Percentiles rank a stretch among this genome's conserved stretches.
These are phyloP conservation scores for Diutina neorugosa DNA, from an alignment of 1,139 yeast genomes.

Conservation along the genomic window DNA sequence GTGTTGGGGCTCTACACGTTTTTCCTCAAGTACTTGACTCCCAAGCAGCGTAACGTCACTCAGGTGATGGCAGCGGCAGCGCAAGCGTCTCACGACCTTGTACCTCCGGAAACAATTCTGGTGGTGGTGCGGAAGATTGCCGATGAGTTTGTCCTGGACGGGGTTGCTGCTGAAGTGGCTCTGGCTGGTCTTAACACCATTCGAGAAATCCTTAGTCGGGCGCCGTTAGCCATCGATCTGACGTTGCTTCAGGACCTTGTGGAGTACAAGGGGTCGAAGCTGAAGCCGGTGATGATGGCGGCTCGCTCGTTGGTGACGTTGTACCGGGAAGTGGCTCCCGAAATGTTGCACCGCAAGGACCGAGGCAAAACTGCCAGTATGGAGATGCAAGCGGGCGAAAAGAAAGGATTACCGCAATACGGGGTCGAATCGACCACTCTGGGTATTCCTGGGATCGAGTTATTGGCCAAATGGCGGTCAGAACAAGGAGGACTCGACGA, in stretches of 20 bases:
- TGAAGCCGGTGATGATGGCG: conserved; percentile 90
- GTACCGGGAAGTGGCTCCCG: conserved; percentile 92
- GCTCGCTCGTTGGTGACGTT: conserved; percentile 80
- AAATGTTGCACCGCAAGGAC: conserved; percentile 80
- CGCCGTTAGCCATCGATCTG: conserved; percentile 86
- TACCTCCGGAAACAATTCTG: conserved; percentile 83
- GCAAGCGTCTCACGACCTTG: conserved; percentile 91
- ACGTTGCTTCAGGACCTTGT: conserved; percentile 78
- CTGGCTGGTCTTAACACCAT: conserved; percentile 95
- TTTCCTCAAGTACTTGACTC: conserved; percentile 80
- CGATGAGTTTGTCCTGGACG: conserved; percentile 95
- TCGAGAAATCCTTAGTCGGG: conserved; percentile 82
- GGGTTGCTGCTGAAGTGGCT: conserved; percentile 96
- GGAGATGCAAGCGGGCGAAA: conserved; percentile 49
- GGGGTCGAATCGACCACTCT: conserved; percentile 58
- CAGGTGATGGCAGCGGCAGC: conserved; percentile 95
- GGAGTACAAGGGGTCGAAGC: conserved; percentile 84
- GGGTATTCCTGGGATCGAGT: conserved; percentile 82
- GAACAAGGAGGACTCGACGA: conserved; percentile 10
- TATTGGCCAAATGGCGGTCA: conserved; percentile 73
- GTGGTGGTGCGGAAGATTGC: conserved; percentile 84
- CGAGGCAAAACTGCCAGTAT: conserved; percentile 87
- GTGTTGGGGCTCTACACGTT: conserved; percentile 83
- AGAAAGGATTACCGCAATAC: conserved; percentile 38
- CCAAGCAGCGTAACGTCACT: conserved; percentile 89